Evolutionary conservation across 768 basidiomycete genomes (phyloP).

Genomic region (Podaxis sp.): DNA sequence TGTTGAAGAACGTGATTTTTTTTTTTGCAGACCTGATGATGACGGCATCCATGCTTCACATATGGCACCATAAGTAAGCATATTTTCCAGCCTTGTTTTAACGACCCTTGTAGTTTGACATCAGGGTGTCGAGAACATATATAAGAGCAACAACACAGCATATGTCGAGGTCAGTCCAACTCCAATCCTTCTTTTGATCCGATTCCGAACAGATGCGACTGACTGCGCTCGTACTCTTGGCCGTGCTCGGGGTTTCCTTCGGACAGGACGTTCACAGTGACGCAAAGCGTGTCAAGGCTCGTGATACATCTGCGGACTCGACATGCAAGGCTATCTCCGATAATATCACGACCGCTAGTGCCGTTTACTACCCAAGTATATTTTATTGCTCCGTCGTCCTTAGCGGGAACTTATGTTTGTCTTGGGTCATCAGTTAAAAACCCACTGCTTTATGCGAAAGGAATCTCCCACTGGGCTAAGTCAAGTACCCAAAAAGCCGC

Average conservation of each 20-base stretch:
- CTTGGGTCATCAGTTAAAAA: conserved; percentile 18
- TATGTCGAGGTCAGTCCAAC: too few species aligned
- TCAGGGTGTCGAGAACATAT: too few species aligned
- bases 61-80: too few species aligned
- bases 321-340: conserved; percentile 37
- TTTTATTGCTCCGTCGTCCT: not conserved
- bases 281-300: not conserved
- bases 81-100: too few species aligned
- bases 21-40: too few species aligned
- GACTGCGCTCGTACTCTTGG: not conserved
- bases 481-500: conserved; percentile 43
- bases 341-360: conserved; percentile 42
- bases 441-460: conserved; percentile 34
- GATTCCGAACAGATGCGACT: not conserved
- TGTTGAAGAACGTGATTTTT: too few species aligned
- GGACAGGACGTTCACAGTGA: not conserved
- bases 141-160: too few species aligned
- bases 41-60: too few species aligned
- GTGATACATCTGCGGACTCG: conserved; percentile 12
- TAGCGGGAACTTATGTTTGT: not conserved
- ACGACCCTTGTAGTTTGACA: too few species aligned
- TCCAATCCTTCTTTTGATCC: not conserved
- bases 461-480: conserved; percentile 49
- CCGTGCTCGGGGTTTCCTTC: not conserved
- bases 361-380: conserved; percentile 44